Evolutionary conservation across 176 grass and related monocot species (phyloP), one percentile per base, ranked within the genome.

Genomic region (Aegilops longissima): DNA sequence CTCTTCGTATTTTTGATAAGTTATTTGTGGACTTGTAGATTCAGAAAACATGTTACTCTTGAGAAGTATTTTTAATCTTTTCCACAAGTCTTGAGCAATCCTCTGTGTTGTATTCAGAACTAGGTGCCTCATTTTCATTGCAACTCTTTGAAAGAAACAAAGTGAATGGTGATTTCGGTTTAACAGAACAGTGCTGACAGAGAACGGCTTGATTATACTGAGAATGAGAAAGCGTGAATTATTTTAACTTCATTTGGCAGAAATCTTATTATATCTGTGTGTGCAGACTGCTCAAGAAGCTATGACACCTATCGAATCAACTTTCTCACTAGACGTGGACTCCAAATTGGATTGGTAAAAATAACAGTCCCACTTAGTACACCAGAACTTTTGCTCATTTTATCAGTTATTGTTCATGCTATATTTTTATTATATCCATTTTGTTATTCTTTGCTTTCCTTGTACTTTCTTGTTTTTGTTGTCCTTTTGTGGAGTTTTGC

Each of bases 221-320:
- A 77, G 23, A 76, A 61, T 52, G 23, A 5, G n/a, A 62, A 38
- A 86, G 33, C 72, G 5, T 82, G 42, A 81, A 49, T 69, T 65
- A 3, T 62, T 75, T 70, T 30, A 73, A 27, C 63, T 65, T 83
- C 23, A 35, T 78, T 66, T 7, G n/a, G 51, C 66, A 58, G 12
- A 62, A 82, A 81, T 69, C 36, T 93, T 62, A 40, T 73, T 65
- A 20, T 64, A 14, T 71, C 17, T 85, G 36, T 91, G 56, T 88
- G 24, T 87, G 81, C 94, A 99, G 97, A 99, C 97, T 90, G 97
- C 97, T 52, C 85, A 94, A 84, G 94, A 92, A 31, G 97, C 97
- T 89, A 99, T 99, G 94, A 99, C 97, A 83, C 97, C 97, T 88
- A 99, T 99, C 72, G 97, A 99, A 65, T 99, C 97, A 81, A 99